phyloP scores from a whole-genome alignment of 73 alveolate genomes.

The Paramecium tetraurelia region DNA sequence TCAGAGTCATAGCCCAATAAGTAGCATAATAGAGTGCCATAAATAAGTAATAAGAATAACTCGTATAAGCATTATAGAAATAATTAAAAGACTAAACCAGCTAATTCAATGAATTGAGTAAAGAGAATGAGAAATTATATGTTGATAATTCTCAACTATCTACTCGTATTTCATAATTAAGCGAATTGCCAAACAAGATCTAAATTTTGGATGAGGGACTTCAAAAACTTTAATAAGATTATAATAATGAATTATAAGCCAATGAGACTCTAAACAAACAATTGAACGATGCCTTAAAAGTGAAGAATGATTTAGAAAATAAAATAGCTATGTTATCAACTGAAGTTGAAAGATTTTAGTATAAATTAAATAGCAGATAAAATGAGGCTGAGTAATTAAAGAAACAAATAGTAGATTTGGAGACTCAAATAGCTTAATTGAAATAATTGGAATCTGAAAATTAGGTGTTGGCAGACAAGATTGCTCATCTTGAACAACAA shows the following conservation, averaged over 20 bases:
- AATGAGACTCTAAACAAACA: background rate
- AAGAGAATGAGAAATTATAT: conserved; percentile 5
- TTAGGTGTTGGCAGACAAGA: background rate
- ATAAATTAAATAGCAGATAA: conserved; percentile 21
- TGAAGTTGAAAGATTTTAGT: conserved; percentile 24
- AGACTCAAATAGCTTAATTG: background rate
- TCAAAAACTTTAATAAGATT: background rate
- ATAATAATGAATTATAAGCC: background rate
- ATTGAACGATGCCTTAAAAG: conserved; percentile 1
- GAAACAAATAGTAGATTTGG: background rate
- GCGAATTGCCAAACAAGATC: background rate
- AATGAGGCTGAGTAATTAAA: background rate
- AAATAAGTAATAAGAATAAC: background rate
- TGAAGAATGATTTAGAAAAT: conserved; percentile 38
- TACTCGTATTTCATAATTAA: background rate
- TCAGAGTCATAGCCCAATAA: background rate
- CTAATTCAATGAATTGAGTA: background rate
- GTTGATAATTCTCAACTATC: background rate
- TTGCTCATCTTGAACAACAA: background rate
- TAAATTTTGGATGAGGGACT: background rate
- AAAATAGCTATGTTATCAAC: conserved; percentile 40
- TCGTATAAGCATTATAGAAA: background rate
- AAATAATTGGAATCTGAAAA: background rate
- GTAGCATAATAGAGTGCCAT: background rate
- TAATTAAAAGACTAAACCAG: background rate